Evolutionary conservation across 2,329 filamentous ascomycete genomes (phyloP).

Genomic region (Botrytis aclada): DNA sequence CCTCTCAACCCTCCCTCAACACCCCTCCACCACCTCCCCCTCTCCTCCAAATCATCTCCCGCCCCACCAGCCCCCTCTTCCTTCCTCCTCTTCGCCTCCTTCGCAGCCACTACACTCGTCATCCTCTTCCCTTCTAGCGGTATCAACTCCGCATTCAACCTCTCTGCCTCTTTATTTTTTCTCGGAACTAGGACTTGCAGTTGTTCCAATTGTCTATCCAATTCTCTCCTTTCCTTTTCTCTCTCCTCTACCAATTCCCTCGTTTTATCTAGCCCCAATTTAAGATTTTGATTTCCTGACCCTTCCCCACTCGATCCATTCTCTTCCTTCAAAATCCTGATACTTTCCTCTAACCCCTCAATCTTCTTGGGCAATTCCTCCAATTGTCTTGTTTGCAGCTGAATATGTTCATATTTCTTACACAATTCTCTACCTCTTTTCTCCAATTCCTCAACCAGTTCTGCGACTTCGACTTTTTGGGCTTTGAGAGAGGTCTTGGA

Average conservation of each 20-base stretch:
- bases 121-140: slow-evolving; percentile 65
- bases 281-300: slow-evolving; percentile 41
- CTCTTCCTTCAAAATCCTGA: slow-evolving; percentile 45
- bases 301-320: slow-evolving; percentile 42
- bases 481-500: slow-evolving; percentile 74
- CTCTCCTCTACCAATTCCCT: slow-evolving; percentile 50
- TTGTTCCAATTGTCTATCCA: slow-evolving; percentile 62
- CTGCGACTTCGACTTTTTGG: slow-evolving; percentile 74
- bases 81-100: slow-evolving; percentile 65
- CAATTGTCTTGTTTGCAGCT: slow-evolving; percentile 48
- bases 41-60: slow-evolving; percentile 71
- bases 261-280: slow-evolving; percentile 57
- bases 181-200: slow-evolving; percentile 60
- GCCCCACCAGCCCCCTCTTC: slow-evolving; percentile 63
- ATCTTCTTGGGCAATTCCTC: slow-evolving; percentile 52
- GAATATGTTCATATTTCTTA: slow-evolving; percentile 50
- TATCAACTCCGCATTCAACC: slow-evolving; percentile 63
- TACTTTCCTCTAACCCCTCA: slow-evolving; percentile 46
- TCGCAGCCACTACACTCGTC: slow-evolving; percentile 63
- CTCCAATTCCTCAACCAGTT: slow-evolving; percentile 72
- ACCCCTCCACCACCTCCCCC: slow-evolving; percentile 70
- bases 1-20: slow-evolving; percentile 61
- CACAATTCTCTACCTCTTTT: slow-evolving; percentile 57
- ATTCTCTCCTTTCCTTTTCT: slow-evolving; percentile 51
- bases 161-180: slow-evolving; percentile 65